Conservation (phyloP, 139 green algal species). For the Mesotaenium endlicherianum region DNA sequence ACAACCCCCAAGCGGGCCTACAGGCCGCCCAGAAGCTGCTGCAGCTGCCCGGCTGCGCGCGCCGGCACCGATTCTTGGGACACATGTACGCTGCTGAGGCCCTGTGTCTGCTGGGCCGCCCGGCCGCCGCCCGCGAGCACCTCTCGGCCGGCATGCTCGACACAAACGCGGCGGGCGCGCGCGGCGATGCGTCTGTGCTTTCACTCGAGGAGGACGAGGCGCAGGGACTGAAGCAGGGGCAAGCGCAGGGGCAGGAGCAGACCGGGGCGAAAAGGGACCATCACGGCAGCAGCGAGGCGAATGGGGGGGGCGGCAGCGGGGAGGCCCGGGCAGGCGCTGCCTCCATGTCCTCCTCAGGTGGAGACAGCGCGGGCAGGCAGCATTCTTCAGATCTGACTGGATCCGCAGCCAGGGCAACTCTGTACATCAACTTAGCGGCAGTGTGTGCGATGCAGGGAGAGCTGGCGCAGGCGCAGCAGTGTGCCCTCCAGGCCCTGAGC, state of each 20-base stretch:
- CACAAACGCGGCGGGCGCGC: too few species aligned
- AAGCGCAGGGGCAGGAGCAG: neutral
- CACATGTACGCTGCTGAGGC: constrained; percentile 36
- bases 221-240: neutral
- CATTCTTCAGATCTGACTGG: neutral
- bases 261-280: constrained; percentile 1
- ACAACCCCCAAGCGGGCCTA: constrained; percentile 11
- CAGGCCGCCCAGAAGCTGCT: constrained; percentile 1
- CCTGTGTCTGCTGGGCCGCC: constrained; percentile 21
- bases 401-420: neutral
- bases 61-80: constrained; percentile 14
- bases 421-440: constrained; percentile 44
- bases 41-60: constrained; percentile 2
- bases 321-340: neutral
- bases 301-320: neutral
- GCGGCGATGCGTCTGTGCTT: too few species aligned
- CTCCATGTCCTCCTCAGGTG: neutral
- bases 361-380: neutral
- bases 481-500: constrained; percentile 34
- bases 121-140: constrained; percentile 23
- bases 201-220: too few species aligned
- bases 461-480: constrained; percentile 38
- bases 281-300: constrained; percentile 12
- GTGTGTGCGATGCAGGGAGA: constrained; percentile 43
- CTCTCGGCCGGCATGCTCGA: constrained; percentile 41